Evolutionary conservation across 139 green algal genomes (phyloP).

Genomic region (Chlorella sorokiniana): DNA sequence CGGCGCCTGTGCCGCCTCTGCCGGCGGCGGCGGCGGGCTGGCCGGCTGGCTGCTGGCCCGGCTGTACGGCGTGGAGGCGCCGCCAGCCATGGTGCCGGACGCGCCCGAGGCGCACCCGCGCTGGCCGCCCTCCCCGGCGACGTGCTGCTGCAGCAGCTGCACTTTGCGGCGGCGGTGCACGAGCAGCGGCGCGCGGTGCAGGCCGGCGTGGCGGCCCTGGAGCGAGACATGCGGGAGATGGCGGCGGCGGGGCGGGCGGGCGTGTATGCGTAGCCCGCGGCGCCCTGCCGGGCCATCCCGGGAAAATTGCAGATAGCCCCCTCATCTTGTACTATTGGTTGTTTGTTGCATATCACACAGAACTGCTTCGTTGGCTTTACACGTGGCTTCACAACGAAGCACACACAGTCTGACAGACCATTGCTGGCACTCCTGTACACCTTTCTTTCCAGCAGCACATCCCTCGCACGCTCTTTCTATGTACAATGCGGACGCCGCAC

Average conservation of each 20-base stretch:
- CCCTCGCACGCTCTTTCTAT: too few relatives aligned
- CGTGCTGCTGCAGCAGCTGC: constrained; percentile 25
- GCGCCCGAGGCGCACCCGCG: background rate
- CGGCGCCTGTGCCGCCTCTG: background rate
- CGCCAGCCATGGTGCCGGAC: background rate
- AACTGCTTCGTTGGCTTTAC: too few relatives aligned
- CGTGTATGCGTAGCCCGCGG: background rate
- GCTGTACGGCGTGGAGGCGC: background rate
- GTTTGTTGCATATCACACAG: too few relatives aligned
- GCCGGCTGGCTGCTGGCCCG: constrained; percentile 5
- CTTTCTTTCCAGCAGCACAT: too few relatives aligned
- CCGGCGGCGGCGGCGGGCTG: background rate
- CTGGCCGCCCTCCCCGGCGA: background rate
- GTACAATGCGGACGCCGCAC: too few relatives aligned
- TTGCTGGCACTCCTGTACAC: too few relatives aligned
- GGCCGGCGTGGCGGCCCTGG: background rate
- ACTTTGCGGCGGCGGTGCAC: constrained; percentile 29
- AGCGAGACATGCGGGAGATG: constrained; percentile 1
- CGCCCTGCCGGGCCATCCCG: too few relatives aligned
- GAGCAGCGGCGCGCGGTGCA: constrained; percentile 2
- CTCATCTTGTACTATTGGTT: too few relatives aligned
- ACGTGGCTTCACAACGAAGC: too few relatives aligned
- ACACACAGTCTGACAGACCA: too few relatives aligned
- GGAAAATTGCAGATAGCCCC: too few relatives aligned
- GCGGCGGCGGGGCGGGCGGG: background rate